phyloP scores from a whole-genome alignment of 495 filamentous ascomycete species.

The Aspergillus diversus region DNA sequence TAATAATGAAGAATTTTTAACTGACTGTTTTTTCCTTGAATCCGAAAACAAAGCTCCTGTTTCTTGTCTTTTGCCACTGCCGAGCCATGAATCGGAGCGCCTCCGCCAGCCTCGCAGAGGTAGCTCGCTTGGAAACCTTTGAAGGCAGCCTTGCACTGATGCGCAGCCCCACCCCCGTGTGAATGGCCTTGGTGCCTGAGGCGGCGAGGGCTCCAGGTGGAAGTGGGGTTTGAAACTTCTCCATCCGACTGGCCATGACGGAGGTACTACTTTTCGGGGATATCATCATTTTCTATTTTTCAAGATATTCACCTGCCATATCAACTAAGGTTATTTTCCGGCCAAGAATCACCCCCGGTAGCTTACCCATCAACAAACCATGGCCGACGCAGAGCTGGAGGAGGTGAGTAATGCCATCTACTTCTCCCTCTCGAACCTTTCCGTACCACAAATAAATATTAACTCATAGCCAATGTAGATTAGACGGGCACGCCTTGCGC shows the following conservation, averaged over 20 bases:
- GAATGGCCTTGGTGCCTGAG: slow-evolving; percentile 27
- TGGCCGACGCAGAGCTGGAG: slow-evolving; percentile 88
- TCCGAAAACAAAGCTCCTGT: too few species aligned
- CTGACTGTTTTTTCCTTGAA: too few species aligned
- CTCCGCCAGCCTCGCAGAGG: too few species aligned
- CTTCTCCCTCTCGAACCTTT: not conserved
- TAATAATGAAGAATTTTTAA: too few species aligned
- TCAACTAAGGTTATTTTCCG: not conserved
- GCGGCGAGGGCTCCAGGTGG: not conserved
- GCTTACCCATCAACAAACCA: slow-evolving; percentile 32
- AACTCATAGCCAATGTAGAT: slow-evolving; percentile 58
- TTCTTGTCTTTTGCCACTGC: too few species aligned
- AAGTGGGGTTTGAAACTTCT: slow-evolving; percentile 26
- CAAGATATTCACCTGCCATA: not conserved
- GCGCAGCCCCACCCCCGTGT: slow-evolving; percentile 14
- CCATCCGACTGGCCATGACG: slow-evolving; percentile 6
- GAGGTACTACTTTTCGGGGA: not conserved
- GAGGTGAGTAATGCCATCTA: slow-evolving; percentile 53
- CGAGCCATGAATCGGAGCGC: too few species aligned
- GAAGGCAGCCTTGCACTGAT: slow-evolving; percentile 3
- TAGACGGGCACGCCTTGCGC: slow-evolving; percentile 83
- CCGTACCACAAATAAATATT: not conserved
- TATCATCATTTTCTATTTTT: not conserved
- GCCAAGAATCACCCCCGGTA: not conserved
- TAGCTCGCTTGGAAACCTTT: too few species aligned